Evolutionary conservation across 139 green algal genomes (phyloP).

Genomic region (Chlorella sp.): DNA sequence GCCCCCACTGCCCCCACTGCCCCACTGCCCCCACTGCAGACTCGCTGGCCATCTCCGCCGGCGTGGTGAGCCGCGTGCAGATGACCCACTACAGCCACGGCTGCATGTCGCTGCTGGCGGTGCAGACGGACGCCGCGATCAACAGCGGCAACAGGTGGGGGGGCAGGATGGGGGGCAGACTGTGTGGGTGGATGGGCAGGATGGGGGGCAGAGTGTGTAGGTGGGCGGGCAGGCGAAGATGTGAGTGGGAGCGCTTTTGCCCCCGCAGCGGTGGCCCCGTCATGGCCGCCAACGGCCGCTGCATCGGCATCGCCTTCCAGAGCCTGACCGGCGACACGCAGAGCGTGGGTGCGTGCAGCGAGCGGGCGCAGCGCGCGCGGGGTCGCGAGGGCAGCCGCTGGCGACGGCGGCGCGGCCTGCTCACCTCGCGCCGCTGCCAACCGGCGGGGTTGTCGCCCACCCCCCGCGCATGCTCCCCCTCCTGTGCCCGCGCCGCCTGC

Average conservation of each 20-base stretch:
- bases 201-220: no score
- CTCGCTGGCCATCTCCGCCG: conserved; percentile 68
- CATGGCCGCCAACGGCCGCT: conserved; percentile 82
- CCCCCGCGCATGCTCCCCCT: not conserved
- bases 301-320: conserved; percentile 96
- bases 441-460: no score
- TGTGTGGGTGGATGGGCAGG: no score
- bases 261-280: conserved; percentile 75
- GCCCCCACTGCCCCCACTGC: no score
- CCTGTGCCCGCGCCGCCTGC: not conserved
- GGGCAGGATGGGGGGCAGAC: no score
- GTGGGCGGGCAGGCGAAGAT: no score
- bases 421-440: not conserved
- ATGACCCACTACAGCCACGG: conserved; percentile 95
- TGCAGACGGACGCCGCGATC: conserved; percentile 80
- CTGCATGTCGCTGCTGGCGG: conserved; percentile 86
- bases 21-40: no score
- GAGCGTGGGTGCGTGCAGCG: conserved; percentile 46
- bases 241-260: no score
- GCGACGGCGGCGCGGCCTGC: no score
- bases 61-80: conserved; percentile 90
- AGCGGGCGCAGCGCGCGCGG: no score
- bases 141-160: conserved; percentile 63
- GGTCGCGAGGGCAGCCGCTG: no score
- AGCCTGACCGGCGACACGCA: conserved; percentile 73